A percentile compares a stretch with the other conserved stretches of the same genome.
Conservation (phyloP, 2,329 filamentous ascomycete species). For the Dactylonectria macrodidyma region DNA sequence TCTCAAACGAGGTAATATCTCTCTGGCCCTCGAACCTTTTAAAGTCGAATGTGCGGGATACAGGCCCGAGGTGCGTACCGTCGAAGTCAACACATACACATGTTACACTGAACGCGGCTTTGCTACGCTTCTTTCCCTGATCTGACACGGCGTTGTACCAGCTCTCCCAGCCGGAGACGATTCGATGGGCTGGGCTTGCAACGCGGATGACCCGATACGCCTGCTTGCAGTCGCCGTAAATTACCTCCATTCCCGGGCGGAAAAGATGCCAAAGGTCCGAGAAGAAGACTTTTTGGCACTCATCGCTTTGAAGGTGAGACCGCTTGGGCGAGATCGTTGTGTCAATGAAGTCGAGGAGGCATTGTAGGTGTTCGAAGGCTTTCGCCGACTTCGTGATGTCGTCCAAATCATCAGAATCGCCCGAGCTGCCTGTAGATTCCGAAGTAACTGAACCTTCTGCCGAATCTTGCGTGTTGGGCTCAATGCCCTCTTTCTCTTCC, state of each 20-base stretch:
- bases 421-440: neutral
- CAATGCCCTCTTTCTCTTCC: neutral
- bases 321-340: neutral
- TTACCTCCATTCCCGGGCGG: slow-evolving; percentile 16
- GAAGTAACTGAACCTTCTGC: neutral
- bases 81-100: slow-evolving; percentile 48
- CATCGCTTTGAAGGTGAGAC: neutral
- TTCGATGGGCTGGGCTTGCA: neutral
- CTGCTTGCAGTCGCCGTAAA: slow-evolving; percentile 12
- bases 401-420: neutral
- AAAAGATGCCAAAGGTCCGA: slow-evolving; percentile 29
- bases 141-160: neutral
- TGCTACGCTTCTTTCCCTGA: neutral
- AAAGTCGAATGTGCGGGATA: slow-evolving; percentile 42
- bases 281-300: slow-evolving; percentile 17
- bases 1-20: slow-evolving; percentile 38
- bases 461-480: neutral
- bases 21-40: slow-evolving; percentile 46
- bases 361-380: slow-evolving; percentile 8
- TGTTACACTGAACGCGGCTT: neutral
- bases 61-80: slow-evolving; percentile 48
- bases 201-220: slow-evolving; percentile 20
- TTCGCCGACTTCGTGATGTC: neutral
- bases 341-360: slow-evolving; percentile 10
- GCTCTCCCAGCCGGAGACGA: slow-evolving; percentile 33